A percentile compares a stretch with the other conserved stretches of the same genome.
Conservation (phyloP, 495 filamentous ascomycete species). For the Parmelia sp. region DNA sequence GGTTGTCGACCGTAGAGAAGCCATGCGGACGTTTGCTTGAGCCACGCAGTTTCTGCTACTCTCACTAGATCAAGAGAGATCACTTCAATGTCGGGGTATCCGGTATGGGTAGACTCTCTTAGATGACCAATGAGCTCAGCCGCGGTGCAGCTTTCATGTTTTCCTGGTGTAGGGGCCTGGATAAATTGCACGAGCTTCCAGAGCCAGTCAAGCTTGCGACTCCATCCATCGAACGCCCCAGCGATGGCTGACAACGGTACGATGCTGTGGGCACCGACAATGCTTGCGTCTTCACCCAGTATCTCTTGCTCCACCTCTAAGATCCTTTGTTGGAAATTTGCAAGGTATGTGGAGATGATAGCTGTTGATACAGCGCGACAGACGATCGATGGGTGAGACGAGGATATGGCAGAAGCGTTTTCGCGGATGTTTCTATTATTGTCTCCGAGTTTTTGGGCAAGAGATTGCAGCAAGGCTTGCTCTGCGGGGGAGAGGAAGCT, state of each 20-base stretch:
- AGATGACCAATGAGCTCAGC: conserved; percentile 71
- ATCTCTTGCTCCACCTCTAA: conserved; percentile 76
- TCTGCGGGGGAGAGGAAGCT: conserved; percentile 67
- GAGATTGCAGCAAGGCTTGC: conserved; percentile 68
- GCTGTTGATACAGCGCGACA: conserved; percentile 83
- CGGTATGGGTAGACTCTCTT: conserved; percentile 70
- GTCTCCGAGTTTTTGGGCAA: conserved; percentile 62
- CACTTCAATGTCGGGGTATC: conserved; percentile 76
- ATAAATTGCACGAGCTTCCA: conserved; percentile 65
- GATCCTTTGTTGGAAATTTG: conserved; percentile 73
- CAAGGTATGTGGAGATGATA: conserved; percentile 66
- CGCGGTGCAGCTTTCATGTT: conserved; percentile 42
- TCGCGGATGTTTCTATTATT: conserved; percentile 64
- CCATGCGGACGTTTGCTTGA: conserved; percentile 85
- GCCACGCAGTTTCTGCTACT: conserved; percentile 82
- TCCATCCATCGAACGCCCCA: conserved; percentile 78
- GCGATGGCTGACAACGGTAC: conserved; percentile 84
- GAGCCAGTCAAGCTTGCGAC: conserved; percentile 77
- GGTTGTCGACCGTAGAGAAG: conserved; percentile 80
- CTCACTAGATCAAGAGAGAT: conserved; percentile 61
- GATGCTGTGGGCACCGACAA: conserved; percentile 85
- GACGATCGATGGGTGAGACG: conserved; percentile 66
- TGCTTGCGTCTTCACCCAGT: conserved; percentile 58
- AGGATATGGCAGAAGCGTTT: conserved; percentile 57
- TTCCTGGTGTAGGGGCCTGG: conserved; percentile 30